Conservation (phyloP, 768 basidiomycete genomes). For the Boletus speciosus region DNA sequence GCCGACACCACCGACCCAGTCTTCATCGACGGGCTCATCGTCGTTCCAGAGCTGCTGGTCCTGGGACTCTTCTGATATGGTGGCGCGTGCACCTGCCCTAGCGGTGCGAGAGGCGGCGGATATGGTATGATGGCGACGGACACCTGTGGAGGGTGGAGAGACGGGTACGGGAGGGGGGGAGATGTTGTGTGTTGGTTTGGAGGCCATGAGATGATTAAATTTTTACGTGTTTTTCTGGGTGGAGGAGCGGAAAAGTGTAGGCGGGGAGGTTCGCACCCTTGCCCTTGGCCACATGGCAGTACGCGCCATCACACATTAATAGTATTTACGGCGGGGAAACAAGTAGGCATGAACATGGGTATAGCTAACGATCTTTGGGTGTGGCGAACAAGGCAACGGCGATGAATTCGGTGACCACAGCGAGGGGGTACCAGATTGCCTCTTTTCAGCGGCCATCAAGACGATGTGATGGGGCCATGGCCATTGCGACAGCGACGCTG, state of each 20-base stretch:
- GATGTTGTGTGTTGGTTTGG: constrained; percentile 35
- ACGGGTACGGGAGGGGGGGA: constrained; percentile 42
- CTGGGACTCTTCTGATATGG: constrained; percentile 66
- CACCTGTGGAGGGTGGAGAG: constrained; percentile 40
- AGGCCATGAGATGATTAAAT: constrained; percentile 30
- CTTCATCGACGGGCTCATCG: constrained; percentile 74
- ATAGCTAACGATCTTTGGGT: neutral
- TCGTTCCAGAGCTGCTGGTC: constrained; percentile 62
- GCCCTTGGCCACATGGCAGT: constrained; percentile 20
- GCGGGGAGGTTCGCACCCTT: constrained; percentile 21
- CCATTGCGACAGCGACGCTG: too few species aligned
- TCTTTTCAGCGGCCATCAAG: constrained; percentile 13
- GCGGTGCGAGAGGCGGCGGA: constrained; percentile 67
- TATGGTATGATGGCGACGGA: constrained; percentile 84
- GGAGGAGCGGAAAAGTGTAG: neutral
- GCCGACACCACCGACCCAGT: constrained; percentile 79
- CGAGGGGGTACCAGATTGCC: constrained; percentile 32
- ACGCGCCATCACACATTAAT: neutral
- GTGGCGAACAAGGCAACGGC: constrained; percentile 27
- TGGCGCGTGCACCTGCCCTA: constrained; percentile 55
- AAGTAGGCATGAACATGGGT: neutral
- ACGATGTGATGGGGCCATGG: too few species aligned
- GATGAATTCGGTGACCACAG: constrained; percentile 31
- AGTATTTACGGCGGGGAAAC: too few species aligned
- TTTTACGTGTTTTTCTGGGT: constrained; percentile 4